These are phyloP conservation scores for Eucalyptus erythrocorys DNA, from an alignment of 345 rosid species.

Conservation along the genomic window DNA sequence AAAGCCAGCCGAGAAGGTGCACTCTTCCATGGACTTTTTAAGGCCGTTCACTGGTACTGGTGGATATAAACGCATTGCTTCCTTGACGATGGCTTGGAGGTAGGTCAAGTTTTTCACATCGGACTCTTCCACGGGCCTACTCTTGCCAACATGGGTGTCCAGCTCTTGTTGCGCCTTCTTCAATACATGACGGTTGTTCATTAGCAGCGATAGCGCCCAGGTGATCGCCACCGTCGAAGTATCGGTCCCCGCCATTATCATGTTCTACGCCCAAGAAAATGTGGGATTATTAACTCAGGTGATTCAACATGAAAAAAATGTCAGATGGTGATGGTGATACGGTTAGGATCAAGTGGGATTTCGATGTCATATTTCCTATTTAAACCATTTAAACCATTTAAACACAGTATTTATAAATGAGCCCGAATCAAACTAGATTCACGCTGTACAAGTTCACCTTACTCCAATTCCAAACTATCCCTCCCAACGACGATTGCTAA, in stretches of 20 bases:
- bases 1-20: slow-evolving; percentile 2
- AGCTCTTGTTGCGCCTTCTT: slow-evolving; percentile 13
- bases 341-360: not conserved
- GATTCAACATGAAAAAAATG: not conserved
- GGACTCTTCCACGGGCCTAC: slow-evolving; percentile 6
- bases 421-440: not conserved
- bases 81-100: slow-evolving; percentile 17
- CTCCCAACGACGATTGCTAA: no score
- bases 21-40: slow-evolving; percentile 1
- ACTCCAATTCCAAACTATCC: no score
- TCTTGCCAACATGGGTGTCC: slow-evolving; percentile 6
- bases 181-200: slow-evolving; percentile 5
- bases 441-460: no score
- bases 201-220: slow-evolving; percentile 19
- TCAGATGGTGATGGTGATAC: not conserved
- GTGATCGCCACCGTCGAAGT: slow-evolving; percentile 7
- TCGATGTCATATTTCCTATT: not conserved
- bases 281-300: not conserved
- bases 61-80: slow-evolving; percentile 5
- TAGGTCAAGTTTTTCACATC: slow-evolving; percentile 5
- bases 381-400: not conserved
- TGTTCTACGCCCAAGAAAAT: not conserved
- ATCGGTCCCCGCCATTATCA: slow-evolving; percentile 14
- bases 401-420: not conserved
- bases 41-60: no score